Evolutionary conservation across 2,329 filamentous ascomycete genomes (phyloP).

Genomic region (Cladosporium austrohemisphaericum): DNA sequence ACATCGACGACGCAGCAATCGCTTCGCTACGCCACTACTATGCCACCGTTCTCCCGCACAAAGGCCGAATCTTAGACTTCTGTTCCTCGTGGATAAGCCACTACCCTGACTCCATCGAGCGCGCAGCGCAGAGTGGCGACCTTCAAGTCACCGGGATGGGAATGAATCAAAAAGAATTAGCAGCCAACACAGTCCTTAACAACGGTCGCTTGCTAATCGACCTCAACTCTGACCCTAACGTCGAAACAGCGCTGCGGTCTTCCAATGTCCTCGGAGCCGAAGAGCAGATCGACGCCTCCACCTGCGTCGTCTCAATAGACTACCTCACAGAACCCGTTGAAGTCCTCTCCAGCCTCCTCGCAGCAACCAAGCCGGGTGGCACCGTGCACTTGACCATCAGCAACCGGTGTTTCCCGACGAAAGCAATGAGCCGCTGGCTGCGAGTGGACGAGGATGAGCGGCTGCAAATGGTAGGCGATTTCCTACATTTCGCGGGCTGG

Average conservation of each 20-base stretch:
- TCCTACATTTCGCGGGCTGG: constrained; percentile 51
- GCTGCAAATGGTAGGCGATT: constrained; percentile 50
- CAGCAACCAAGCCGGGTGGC: constrained; percentile 41
- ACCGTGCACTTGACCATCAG: constrained; percentile 50
- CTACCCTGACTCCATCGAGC: constrained; percentile 37
- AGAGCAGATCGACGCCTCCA: constrained; percentile 42
- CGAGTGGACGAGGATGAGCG: constrained; percentile 43
- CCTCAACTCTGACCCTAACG: constrained; percentile 41
- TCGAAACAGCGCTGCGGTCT: constrained; percentile 24
- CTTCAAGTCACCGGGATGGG: constrained; percentile 47
- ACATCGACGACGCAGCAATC: constrained; percentile 52
- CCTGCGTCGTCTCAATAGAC: constrained; percentile 51
- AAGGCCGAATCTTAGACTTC: constrained; percentile 46
- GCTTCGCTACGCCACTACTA: constrained; percentile 46
- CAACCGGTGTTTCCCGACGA: constrained; percentile 53
- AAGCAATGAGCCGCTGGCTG: constrained; percentile 50
- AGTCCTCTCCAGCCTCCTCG: constrained; percentile 41
- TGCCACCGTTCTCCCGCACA: constrained; percentile 38
- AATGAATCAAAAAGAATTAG: constrained; percentile 47
- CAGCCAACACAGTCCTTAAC: constrained; percentile 39
- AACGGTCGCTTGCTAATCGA: constrained; percentile 38
- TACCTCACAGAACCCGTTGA: constrained; percentile 48
- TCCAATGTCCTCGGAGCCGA: constrained; percentile 13
- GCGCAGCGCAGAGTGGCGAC: neutral
- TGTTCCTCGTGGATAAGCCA: constrained; percentile 51